These are phyloP conservation scores for Coemansia sp. DNA, from an alignment of 192 early-diverging fungal species.

Conservation along the genomic window DNA sequence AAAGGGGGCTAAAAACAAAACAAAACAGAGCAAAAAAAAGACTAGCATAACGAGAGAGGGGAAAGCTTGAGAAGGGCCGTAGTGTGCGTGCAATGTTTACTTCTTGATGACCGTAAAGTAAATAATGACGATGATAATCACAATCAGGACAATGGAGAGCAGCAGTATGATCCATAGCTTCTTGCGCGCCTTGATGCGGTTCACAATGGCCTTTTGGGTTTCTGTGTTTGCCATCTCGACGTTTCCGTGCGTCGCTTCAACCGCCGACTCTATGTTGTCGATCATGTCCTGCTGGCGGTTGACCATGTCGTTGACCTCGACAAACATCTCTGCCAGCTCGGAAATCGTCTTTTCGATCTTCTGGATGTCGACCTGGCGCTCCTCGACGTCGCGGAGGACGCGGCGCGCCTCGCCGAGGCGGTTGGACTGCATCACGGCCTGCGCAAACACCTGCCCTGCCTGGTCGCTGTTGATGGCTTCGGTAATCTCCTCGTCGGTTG, in stretches of 20 bases:
- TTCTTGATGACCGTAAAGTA: conserved; percentile 54
- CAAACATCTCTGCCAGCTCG: conserved; percentile 50
- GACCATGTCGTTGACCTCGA: conserved; percentile 50
- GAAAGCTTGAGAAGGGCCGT: background rate
- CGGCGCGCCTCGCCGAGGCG: conserved; percentile 37
- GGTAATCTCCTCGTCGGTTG: conserved; percentile 42
- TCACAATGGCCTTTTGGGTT: conserved; percentile 48
- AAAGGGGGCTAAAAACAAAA: background rate
- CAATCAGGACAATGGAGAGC: conserved; percentile 40
- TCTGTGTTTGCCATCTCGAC: conserved; percentile 42
- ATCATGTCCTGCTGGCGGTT: conserved; percentile 55
- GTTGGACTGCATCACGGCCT: conserved; percentile 39
- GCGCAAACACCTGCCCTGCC: conserved; percentile 53
- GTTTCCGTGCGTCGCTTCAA: conserved; percentile 43
- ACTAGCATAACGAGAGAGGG: background rate
- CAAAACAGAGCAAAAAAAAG: background rate
- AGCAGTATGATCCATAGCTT: conserved; percentile 52
- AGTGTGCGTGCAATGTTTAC: conserved; percentile 6
- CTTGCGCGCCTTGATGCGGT: conserved; percentile 51
- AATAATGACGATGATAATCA: conserved; percentile 56
- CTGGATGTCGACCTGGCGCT: conserved; percentile 50
- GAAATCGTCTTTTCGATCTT: conserved; percentile 49
- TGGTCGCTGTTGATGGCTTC: conserved; percentile 48
- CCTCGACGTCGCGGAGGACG: conserved; percentile 50
- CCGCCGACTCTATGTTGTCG: conserved; percentile 48